These are phyloP conservation scores for Urtica urens DNA, from an alignment of 306 rosid genomes.

Conservation along the genomic window DNA sequence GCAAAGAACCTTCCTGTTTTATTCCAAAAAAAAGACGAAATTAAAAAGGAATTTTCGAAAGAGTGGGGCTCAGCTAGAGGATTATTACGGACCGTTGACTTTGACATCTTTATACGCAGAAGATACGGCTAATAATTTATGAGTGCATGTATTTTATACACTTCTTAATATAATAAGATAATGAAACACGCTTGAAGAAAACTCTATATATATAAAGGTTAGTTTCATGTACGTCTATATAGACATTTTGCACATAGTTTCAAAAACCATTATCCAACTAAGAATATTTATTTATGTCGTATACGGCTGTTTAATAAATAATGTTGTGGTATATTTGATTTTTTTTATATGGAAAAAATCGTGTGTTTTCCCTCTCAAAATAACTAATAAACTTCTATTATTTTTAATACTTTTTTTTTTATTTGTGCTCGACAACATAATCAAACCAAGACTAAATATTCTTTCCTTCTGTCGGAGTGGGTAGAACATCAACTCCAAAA, in stretches of 20 bases:
- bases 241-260: background rate
- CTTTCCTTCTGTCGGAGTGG: background rate
- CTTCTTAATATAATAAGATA: background rate
- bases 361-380: too few relatives aligned
- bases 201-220: too few relatives aligned
- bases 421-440: too few relatives aligned
- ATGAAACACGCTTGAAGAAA: too few relatives aligned
- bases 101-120: too few relatives aligned
- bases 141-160: background rate
- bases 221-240: background rate
- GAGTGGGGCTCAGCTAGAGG: background rate
- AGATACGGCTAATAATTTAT: background rate
- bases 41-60: background rate
- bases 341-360: too few relatives aligned
- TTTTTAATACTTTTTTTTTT: too few relatives aligned
- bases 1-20: conserved; percentile 13
- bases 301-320: too few relatives aligned
- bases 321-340: too few relatives aligned
- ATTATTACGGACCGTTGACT: background rate
- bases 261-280: too few relatives aligned
- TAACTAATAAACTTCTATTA: too few relatives aligned
- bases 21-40: background rate
- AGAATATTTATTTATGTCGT: too few relatives aligned
- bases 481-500: conserved; percentile 9
- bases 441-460: background rate